Evolutionary conservation across 2,329 filamentous ascomycete genomes (phyloP), one percentile per base, ranked within the genome.

Genomic region (Trichothecium roseum): DNA sequence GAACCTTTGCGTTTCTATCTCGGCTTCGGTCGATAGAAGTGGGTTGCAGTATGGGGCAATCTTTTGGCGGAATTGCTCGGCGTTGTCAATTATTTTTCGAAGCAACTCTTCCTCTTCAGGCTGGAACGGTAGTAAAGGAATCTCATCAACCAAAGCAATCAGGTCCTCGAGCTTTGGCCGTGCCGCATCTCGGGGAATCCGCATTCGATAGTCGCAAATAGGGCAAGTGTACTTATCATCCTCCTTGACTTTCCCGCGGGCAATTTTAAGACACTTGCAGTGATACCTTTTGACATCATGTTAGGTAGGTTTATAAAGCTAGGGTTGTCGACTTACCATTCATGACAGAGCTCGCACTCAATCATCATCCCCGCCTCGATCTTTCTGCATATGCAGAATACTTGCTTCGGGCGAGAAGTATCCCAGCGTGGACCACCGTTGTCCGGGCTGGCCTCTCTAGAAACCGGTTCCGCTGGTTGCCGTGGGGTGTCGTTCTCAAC

Each of bases 311-410:
- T 18, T 32, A 15, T 18, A 13, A 15, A 14, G n/a, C 8, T 7
- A 4, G 4, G 18, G 2, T 22, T 3, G 9, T 7, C 3, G 15
- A 66, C 78, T 66, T 57, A 88, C 91, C 91, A 98, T 64, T 98
- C 91, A 51, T 95, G 89, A 59, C 91, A 98, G 28, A 95, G 69
- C 55, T 96, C 91, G 55, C 91, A 98, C 60, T 98, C 91, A 49
- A 98, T 96, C 91, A 98, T 98, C 82, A 96, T 93, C 35, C 91
- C 91, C 27, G 89, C 87, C 59, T 98, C 91, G 6, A 86, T 76
- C 43, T 81, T 85, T 40, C 91, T 78, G 60, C 91, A 98, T 46
- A 98, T 94, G 58, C 91, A 98, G 56, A 96, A 98, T 0, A 96
- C 89, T 53, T 96, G 88, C 26, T 74, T 60, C 37, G 70, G 70